Evolutionary conservation across 1,284 basidiomycete species (phyloP).

Genomic region (Sanghuangporus baumii): DNA sequence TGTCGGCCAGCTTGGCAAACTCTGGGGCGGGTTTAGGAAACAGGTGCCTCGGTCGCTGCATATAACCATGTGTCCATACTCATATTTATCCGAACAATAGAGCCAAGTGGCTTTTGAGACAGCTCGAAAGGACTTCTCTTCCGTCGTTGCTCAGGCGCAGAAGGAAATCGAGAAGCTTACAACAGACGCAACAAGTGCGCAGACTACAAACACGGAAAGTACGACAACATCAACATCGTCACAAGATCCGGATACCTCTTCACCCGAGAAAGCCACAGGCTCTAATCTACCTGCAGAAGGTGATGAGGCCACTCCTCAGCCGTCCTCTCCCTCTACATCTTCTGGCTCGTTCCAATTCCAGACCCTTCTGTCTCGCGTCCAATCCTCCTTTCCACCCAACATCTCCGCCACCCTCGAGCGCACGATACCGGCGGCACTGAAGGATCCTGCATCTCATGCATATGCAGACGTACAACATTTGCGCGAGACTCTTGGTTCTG

Average conservation of each 20-base stretch:
- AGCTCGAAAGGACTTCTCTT: slow-evolving; percentile 72
- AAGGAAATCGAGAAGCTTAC: slow-evolving; percentile 69
- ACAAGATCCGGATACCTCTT: slow-evolving; percentile 14
- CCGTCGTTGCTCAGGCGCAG: slow-evolving; percentile 79
- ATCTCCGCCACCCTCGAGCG: slow-evolving; percentile 64
- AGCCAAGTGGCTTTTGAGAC: slow-evolving; percentile 68
- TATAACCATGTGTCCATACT: neutral
- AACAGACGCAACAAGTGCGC: slow-evolving; percentile 29
- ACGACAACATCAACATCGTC: slow-evolving; percentile 13
- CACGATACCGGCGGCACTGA: slow-evolving; percentile 61
- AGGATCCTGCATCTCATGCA: slow-evolving; percentile 44
- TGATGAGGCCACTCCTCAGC: slow-evolving; percentile 4
- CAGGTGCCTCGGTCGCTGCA: slow-evolving; percentile 49
- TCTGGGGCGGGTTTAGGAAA: slow-evolving; percentile 87
- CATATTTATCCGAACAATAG: slow-evolving; percentile 34
- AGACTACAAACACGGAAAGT: slow-evolving; percentile 15
- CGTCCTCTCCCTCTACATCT: slow-evolving; percentile 20
- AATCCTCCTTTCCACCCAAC: slow-evolving; percentile 65
- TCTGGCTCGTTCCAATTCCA: slow-evolving; percentile 32
- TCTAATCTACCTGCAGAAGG: slow-evolving; percentile 21
- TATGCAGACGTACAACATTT: slow-evolving; percentile 65
- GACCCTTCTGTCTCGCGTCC: slow-evolving; percentile 62
- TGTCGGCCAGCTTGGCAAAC: slow-evolving; percentile 73
- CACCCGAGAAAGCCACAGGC: slow-evolving; percentile 19
- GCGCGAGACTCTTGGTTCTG: slow-evolving; percentile 56